Evolutionary conservation across 2,329 filamentous ascomycete genomes (phyloP).

Genomic region (Bipolaris gigantea): DNA sequence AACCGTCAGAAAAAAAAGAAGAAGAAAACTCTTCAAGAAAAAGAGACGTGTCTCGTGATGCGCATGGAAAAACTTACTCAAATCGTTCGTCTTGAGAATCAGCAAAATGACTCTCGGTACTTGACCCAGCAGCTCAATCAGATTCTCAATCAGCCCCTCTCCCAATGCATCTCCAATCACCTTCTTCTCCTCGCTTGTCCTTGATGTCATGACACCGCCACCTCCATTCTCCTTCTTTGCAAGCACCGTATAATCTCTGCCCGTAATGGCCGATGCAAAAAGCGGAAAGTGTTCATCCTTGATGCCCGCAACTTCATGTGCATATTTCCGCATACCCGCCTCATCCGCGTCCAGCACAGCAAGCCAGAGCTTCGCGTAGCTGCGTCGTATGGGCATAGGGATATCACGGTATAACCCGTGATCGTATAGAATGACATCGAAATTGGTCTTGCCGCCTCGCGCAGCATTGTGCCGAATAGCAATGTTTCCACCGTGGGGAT

Average conservation of each 20-base stretch:
- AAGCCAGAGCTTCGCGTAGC: conserved; percentile 96
- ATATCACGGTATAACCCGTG: conserved; percentile 97
- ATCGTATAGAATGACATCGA: conserved; percentile 95
- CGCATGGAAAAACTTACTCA: conserved; percentile 60
- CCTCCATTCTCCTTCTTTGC: conserved; percentile 49
- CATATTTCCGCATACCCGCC: conserved; percentile 81
- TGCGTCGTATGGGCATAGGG: conserved; percentile 72
- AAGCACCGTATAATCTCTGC: conserved; percentile 82
- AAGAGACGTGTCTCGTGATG: background rate
- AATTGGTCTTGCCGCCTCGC: conserved; percentile 67
- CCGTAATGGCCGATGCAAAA: conserved; percentile 95
- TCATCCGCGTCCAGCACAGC: conserved; percentile 92
- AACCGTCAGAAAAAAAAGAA: conserved; percentile 19
- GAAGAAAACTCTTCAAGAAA: background rate
- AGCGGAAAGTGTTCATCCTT: conserved; percentile 88
- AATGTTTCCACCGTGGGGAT: conserved; percentile 95
- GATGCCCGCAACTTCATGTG: conserved; percentile 85
- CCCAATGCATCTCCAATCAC: conserved; percentile 81
- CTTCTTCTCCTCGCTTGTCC: conserved; percentile 78
- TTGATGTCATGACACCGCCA: conserved; percentile 53
- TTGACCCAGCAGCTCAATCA: conserved; percentile 83
- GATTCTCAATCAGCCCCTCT: conserved; percentile 83
- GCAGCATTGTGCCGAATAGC: conserved; percentile 77
- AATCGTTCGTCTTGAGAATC: conserved; percentile 96
- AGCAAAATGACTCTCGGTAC: conserved; percentile 91